Conservation (phyloP, 108 stramenopile genomes). For the Pseudonitzschia pungens region DNA sequence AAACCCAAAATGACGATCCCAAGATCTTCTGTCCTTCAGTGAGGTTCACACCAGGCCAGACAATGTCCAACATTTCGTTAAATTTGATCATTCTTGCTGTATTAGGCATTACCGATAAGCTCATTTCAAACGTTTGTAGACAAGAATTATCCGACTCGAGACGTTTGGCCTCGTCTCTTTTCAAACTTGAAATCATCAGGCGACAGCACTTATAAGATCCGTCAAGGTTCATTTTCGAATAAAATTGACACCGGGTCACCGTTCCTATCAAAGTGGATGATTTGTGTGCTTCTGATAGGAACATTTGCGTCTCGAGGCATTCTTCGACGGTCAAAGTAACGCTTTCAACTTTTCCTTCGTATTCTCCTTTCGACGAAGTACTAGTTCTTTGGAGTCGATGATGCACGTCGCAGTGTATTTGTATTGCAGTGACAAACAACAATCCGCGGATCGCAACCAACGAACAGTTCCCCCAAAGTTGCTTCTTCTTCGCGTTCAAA, state of each 20-base stretch:
- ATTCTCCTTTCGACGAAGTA: not conserved
- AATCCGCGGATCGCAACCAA: conserved; percentile 4
- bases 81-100: conserved; percentile 18
- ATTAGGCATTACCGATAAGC: not conserved
- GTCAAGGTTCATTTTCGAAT: conserved; percentile 16
- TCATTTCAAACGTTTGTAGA: conserved; percentile 14
- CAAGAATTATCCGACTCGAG: conserved; percentile 12
- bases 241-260: conserved; percentile 17
- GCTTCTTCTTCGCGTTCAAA: not conserved
- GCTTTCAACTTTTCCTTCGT: not conserved
- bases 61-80: conserved; percentile 3
- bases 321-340: conserved; percentile 11
- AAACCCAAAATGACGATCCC: conserved; percentile 15
- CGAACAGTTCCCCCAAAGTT: conserved; percentile 6
- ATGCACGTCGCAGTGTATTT: not conserved
- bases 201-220: conserved; percentile 21
- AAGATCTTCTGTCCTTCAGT: not conserved
- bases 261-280: conserved; percentile 8
- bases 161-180: not conserved
- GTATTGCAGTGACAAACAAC: conserved; percentile 11
- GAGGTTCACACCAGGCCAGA: conserved; percentile 4
- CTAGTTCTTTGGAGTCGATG: not conserved
- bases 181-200: conserved; percentile 19
- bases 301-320: not conserved
- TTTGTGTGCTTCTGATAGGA: conserved; percentile 2